A percentile compares a stretch with the other conserved stretches of the same genome.
Conservation (phyloP, 768 basidiomycete genomes). For the Calvatia gigantea region DNA sequence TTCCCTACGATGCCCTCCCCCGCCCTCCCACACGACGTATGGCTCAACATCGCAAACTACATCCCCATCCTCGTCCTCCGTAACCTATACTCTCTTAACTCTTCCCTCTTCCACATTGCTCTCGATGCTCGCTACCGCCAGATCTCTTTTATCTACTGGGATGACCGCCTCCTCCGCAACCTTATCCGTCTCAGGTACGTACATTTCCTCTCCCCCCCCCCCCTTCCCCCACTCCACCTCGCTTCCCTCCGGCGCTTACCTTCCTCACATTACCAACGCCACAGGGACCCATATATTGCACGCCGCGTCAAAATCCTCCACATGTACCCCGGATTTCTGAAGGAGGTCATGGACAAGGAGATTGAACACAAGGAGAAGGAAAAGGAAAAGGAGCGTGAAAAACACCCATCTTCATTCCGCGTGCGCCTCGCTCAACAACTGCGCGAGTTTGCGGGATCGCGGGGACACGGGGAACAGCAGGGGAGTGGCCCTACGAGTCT, state of each 20-base stretch:
- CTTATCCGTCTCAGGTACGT: constrained; percentile 35
- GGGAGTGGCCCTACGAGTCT: constrained; percentile 28
- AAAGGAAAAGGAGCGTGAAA: neutral
- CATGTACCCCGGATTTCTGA: constrained; percentile 46
- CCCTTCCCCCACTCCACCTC: neutral
- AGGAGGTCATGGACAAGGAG: constrained; percentile 32
- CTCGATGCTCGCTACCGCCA: constrained; percentile 48
- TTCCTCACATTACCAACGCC: neutral
- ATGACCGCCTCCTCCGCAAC: constrained; percentile 39
- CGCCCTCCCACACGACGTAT: constrained; percentile 26
- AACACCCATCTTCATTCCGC: neutral
- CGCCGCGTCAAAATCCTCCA: constrained; percentile 45
- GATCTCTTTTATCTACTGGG: constrained; percentile 47
- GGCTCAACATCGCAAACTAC: constrained; percentile 32
- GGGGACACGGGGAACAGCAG: neutral
- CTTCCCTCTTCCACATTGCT: constrained; percentile 33
- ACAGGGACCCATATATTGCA: constrained; percentile 45
- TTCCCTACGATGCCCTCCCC: neutral
- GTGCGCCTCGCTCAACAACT: constrained; percentile 7
- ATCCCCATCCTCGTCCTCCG: constrained; percentile 29
- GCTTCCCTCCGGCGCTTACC: too few relatives aligned
- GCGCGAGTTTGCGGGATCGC: neutral
- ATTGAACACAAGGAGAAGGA: constrained; percentile 8
- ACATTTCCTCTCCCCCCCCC: neutral
- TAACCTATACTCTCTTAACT: constrained; percentile 34